These are phyloP conservation scores for Avena sativa DNA, from an alignment of 176 grass and related monocot genomes.

Conservation along the genomic window DNA sequence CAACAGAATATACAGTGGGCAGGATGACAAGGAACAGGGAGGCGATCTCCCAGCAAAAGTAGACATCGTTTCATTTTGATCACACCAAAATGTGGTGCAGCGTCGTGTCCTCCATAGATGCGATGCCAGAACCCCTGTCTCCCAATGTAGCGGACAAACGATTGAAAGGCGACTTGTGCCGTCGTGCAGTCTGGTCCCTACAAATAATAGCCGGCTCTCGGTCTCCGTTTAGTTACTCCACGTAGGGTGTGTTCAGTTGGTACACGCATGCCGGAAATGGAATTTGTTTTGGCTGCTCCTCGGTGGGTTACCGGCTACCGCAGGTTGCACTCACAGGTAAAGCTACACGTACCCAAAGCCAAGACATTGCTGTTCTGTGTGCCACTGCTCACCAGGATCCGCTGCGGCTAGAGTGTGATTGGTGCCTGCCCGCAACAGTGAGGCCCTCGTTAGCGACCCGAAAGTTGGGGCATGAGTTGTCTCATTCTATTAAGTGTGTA, in stretches of 20 bases:
- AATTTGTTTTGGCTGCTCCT: neutral
- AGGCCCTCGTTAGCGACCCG: too few species aligned
- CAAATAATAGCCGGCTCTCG: neutral
- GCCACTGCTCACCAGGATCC: neutral
- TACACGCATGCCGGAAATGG: neutral
- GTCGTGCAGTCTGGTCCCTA: neutral
- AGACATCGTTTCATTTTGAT: neutral
- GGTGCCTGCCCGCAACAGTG: neutral
- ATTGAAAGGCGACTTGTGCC: neutral
- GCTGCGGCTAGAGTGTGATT: neutral
- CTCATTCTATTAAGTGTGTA: too few species aligned
- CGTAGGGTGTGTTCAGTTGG: too few species aligned
- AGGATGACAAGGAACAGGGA: neutral
- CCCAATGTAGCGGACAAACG: neutral
- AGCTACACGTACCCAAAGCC: neutral
- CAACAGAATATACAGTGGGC: neutral
- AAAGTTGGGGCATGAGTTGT: too few species aligned
- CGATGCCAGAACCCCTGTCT: neutral
- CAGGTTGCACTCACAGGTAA: neutral
- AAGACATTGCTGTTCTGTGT: neutral
- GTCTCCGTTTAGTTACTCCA: neutral
- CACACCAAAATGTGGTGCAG: neutral
- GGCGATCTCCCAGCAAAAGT: neutral
- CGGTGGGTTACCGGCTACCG: neutral
- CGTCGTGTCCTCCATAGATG: constrained; percentile 4